These are phyloP conservation scores for Musa troglodytarum DNA, from an alignment of 176 grass and related monocot species.

Conservation along the genomic window DNA sequence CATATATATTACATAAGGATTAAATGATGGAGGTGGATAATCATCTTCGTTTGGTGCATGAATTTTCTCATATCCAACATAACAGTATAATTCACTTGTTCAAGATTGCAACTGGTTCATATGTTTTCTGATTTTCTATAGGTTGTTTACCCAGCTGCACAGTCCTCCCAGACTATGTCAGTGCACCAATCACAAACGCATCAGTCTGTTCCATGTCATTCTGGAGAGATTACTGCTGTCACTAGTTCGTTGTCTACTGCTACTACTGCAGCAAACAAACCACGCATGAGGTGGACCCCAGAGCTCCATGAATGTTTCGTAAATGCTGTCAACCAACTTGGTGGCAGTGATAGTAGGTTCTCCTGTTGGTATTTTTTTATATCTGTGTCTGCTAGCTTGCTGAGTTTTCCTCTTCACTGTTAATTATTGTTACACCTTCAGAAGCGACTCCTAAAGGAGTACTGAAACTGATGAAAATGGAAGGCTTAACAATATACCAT, in stretches of 20 bases:
- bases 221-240: conserved; percentile 43
- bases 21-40: neutral
- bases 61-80: neutral
- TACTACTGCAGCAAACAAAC: conserved; percentile 39
- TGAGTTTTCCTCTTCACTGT: neutral
- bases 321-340: conserved; percentile 85
- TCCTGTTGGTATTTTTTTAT: conserved; percentile 17
- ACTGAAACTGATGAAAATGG: conserved; percentile 86
- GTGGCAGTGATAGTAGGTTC: conserved; percentile 79
- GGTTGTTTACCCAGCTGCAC: neutral
- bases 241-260: conserved; percentile 46
- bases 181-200: neutral
- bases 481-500: conserved; percentile 88
- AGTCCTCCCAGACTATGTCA: neutral
- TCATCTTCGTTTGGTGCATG: neutral
- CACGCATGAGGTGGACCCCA: conserved; percentile 80
- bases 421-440: conserved; percentile 25
- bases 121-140: neutral
- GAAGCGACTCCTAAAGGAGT: conserved; percentile 93
- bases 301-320: conserved; percentile 94
- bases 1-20: neutral
- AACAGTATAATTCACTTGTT: neutral
- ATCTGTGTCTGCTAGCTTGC: neutral
- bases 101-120: neutral
- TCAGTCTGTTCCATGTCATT: conserved; percentile 42